A percentile compares a stretch with the other conserved stretches of the same genome.
Conservation (phyloP, 768 basidiomycete species). For the Russula compacta region DNA sequence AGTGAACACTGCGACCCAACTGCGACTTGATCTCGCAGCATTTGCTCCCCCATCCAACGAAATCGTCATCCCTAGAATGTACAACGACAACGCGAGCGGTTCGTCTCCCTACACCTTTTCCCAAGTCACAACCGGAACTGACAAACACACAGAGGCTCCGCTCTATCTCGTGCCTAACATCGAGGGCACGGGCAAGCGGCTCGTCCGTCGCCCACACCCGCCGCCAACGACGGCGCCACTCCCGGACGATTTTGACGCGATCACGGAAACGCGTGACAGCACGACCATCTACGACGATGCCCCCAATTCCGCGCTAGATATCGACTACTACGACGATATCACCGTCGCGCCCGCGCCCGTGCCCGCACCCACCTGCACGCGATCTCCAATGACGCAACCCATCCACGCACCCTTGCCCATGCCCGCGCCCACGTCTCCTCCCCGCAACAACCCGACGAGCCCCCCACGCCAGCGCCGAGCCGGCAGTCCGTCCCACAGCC, state of each 20-base stretch:
- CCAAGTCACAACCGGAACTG: neutral
- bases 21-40: neutral
- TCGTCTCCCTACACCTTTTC: neutral
- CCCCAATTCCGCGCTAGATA: constrained; percentile 12
- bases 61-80: constrained; percentile 1
- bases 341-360: constrained; percentile 8
- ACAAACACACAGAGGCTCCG: constrained; percentile 6
- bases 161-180: constrained; percentile 34
- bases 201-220: constrained; percentile 32
- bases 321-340: constrained; percentile 19
- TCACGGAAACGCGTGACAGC: constrained; percentile 21
- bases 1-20: neutral
- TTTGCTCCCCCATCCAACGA: neutral
- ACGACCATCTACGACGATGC: constrained; percentile 16
- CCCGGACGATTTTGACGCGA: constrained; percentile 35
- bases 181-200: constrained; percentile 30
- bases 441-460: neutral
- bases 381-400: neutral
- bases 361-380: neutral
- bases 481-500: constrained; percentile 15
- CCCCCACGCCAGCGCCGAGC: constrained; percentile 2
- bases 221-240: constrained; percentile 34
- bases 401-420: neutral
- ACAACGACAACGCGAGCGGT: constrained; percentile 20
- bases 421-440: neutral